Evolutionary conservation across 371 early-diverging fungal genomes (phyloP).

Genomic region (Mortierella sp.): DNA sequence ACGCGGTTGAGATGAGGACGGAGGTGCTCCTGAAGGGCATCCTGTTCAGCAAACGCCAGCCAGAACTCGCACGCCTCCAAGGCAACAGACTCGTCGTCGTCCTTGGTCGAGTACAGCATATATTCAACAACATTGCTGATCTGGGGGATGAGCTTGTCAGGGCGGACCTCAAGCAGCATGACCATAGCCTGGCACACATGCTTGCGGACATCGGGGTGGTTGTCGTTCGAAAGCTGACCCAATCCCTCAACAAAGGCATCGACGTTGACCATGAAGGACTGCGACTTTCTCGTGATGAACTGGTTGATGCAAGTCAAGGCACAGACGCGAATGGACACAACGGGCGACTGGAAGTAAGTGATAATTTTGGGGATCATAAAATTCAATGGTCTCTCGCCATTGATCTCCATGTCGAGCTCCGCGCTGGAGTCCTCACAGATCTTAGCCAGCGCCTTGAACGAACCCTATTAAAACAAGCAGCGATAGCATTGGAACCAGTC

Average conservation of each 20-base stretch:
- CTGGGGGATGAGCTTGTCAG: slow-evolving; percentile 85
- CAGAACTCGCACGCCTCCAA: slow-evolving; percentile 98
- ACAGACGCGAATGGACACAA: slow-evolving; percentile 75
- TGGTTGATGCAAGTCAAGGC: slow-evolving; percentile 86
- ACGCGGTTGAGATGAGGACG: slow-evolving; percentile 83
- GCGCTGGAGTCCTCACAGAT: slow-evolving; percentile 93
- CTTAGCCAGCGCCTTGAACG: slow-evolving; percentile 87
- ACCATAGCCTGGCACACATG: slow-evolving; percentile 95
- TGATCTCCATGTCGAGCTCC: slow-evolving; percentile 78
- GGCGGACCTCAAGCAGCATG: slow-evolving; percentile 83
- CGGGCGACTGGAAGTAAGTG: slow-evolving; percentile 80
- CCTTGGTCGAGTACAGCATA: slow-evolving; percentile 92
- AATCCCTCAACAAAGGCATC: slow-evolving; percentile 81
- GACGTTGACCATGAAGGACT: slow-evolving; percentile 77
- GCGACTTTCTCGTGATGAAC: slow-evolving; percentile 79
- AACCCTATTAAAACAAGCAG: slow-evolving; percentile 65
- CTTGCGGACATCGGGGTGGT: slow-evolving; percentile 83
- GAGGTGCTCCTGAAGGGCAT: slow-evolving; percentile 79
- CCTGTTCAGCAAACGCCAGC: slow-evolving; percentile 95
- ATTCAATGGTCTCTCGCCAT: slow-evolving; percentile 80
- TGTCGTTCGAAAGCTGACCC: slow-evolving; percentile 85
- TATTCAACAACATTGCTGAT: slow-evolving; percentile 88
- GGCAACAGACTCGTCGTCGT: slow-evolving; percentile 85
- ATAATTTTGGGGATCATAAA: slow-evolving; percentile 91
- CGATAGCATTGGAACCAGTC: background rate